A percentile compares a stretch with the other conserved stretches of the same genome.
Conservation (phyloP, 2,329 filamentous ascomycete species). For the Xylaria sp. region DNA sequence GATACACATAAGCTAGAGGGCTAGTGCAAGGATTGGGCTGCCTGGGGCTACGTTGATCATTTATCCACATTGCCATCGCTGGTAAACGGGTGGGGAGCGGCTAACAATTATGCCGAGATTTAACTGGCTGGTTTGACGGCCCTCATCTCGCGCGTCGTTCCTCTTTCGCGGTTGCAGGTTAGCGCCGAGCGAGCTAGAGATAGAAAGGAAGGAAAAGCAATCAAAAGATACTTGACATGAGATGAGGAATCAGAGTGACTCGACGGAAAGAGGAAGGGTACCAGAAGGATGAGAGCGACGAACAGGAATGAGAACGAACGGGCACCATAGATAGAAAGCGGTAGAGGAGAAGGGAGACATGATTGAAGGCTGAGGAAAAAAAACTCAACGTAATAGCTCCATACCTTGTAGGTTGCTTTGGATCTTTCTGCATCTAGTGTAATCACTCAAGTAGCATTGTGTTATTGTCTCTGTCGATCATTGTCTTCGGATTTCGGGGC, state of each 20-base stretch:
- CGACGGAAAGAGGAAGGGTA: not conserved
- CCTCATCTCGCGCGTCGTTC: constrained; percentile 17
- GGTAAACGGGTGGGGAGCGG: not conserved
- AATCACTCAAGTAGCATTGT: not conserved
- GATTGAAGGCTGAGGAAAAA: not conserved
- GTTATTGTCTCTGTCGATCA: not conserved
- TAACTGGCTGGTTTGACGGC: constrained; percentile 8
- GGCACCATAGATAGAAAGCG: no score
- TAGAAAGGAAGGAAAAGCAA: not conserved
- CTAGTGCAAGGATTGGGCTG: constrained; percentile 4
- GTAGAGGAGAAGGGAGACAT: not conserved
- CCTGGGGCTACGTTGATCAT: constrained; percentile 13
- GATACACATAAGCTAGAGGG: not conserved
- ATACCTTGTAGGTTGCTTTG: not conserved
- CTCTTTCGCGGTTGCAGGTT: not conserved
- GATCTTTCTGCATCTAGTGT: constrained; percentile 8
- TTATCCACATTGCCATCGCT: not conserved
- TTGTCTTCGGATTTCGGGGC: constrained; percentile 2
- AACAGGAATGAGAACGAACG: not conserved
- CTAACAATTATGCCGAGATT: not conserved
- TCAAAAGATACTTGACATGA: not conserved
- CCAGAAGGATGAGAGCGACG: not conserved
- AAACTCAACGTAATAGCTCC: not conserved
- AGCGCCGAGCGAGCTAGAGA: not conserved
- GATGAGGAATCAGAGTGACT: not conserved